Base-by-base conservation (phyloP, 306 rosid species). In the Abrus precatorius region DNA sequence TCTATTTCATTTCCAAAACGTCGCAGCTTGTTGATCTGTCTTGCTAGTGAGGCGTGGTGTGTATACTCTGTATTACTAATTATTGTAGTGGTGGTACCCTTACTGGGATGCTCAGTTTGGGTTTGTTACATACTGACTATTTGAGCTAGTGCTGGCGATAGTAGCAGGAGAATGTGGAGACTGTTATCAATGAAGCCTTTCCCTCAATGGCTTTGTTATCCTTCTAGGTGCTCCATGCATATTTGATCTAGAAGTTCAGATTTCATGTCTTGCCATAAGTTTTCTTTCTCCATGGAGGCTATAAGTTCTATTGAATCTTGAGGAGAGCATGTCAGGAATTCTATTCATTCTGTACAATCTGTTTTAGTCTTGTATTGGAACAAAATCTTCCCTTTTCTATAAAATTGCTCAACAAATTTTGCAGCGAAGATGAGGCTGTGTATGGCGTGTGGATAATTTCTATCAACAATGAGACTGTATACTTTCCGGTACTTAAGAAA, bases 281-380 rank as follows among this genome's bases (percentile, higher is more conserved):
- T 83, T 78, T 83, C 72, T 76, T 76, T 81, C 86, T 52, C 76
- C 73, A 53, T 69, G 28, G 91, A 89, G 92, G 96, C 87, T 77
- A 75, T 81, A 75, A 55, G 84, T 72, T 71, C 84, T 59, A 74
- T 82, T 85, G 77, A 86, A 80, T 80, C 34, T 74, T 59, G 89
- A 72, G 83, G 91, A 89, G 93, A 86, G 85, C 72, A 44, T 80
- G 70, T 85, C 81, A 64, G 88, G 82, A 88, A 86, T 90, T 82
- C 62, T 84, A 84, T 89, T 89, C 88, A 62, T 86, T 86, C 75
- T 90, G 91, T 91, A 89, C 76, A 74, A 91, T 85, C 75, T 72
- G 76, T 85, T 85, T 83, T 68, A 82, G 87, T 72, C 29, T 10
- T 77, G 75, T 82, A 73, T 57, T 77, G 80, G 89, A 80, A 76